Conservation (phyloP, 257 asterid species). For the Salvia hispanica region DNA sequence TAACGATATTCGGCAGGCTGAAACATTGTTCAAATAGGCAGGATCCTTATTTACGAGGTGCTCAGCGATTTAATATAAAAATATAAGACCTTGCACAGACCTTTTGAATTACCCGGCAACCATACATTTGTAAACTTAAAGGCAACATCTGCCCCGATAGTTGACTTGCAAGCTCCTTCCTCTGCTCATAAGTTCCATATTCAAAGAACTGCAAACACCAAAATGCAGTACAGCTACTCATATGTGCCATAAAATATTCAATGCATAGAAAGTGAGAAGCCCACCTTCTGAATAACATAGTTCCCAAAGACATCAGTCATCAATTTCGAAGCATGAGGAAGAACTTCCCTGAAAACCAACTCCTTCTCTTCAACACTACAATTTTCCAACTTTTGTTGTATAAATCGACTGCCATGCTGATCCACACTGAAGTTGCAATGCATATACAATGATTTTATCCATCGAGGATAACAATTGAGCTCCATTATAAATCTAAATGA, state of each 20-base stretch:
- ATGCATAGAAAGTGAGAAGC: conserved; percentile 15
- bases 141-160: conserved; percentile 68
- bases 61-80: conserved; percentile 1
- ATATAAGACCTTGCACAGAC: conserved; percentile 41
- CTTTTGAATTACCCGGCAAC: conserved; percentile 96
- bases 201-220: conserved; percentile 73
- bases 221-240: conserved; percentile 7
- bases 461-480: background rate
- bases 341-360: conserved; percentile 68
- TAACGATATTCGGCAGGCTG: conserved; percentile 7
- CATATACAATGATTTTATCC: conserved; percentile 21
- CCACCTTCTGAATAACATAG: conserved; percentile 91
- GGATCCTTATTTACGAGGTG: conserved; percentile 8
- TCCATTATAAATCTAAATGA: conserved; percentile 3
- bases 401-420: conserved; percentile 92
- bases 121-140: conserved; percentile 91
- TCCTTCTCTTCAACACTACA: conserved; percentile 74
- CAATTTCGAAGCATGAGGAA: conserved; percentile 75
- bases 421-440: conserved; percentile 58
- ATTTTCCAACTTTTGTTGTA: conserved; percentile 81
- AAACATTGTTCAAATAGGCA: background rate
- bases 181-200: conserved; percentile 71
- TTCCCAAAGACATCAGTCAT: conserved; percentile 89
- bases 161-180: conserved; percentile 76
- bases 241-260: conserved; percentile 14